These are phyloP conservation scores for Candida tunisiensis DNA, from an alignment of 1,139 yeast species.

Conservation along the genomic window DNA sequence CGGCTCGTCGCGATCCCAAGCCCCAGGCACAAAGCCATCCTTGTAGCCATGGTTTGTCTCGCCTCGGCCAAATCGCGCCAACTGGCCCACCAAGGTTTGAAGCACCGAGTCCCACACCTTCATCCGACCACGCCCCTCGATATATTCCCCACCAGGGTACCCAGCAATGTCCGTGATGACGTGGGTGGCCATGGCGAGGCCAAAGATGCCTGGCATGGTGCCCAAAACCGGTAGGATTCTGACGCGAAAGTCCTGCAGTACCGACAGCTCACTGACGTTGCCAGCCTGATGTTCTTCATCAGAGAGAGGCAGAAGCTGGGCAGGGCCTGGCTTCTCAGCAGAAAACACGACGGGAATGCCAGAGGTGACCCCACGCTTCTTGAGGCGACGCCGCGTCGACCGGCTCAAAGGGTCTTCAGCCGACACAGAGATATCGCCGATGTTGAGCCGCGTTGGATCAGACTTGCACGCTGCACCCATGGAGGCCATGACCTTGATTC, in stretches of 20 bases:
- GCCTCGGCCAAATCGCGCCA: constrained; percentile 49
- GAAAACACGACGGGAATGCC: constrained; percentile 85
- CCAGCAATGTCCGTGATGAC: constrained; percentile 67
- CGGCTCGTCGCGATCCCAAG: too few relatives aligned
- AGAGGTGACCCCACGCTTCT: constrained; percentile 53
- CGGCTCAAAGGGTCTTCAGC: constrained; percentile 93
- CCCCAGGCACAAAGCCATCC: too few relatives aligned
- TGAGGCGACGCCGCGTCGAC: constrained; percentile 66
- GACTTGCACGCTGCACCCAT: constrained; percentile 96
- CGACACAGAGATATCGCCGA: constrained; percentile 61
- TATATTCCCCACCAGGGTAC: constrained; percentile 31
- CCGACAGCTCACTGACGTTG: constrained; percentile 71
- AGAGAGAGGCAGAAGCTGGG: constrained; percentile 66
- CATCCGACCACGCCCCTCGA: constrained; percentile 80
- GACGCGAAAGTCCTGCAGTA: constrained; percentile 78
- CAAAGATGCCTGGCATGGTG: constrained; percentile 93
- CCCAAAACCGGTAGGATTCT: constrained; percentile 90
- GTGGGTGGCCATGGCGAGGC: constrained; percentile 75
- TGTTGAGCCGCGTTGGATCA: constrained; percentile 66
- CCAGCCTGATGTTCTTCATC: constrained; percentile 71
- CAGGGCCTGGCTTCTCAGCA: constrained; percentile 94
- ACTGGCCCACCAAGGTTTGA: constrained; percentile 78
- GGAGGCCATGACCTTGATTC: constrained; percentile 52
- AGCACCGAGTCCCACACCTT: constrained; percentile 71
- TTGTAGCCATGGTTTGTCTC: too few relatives aligned